phyloP scores from a whole-genome alignment of 2,329 filamentous ascomycete genomes.

The Achaetomium macrosporum region DNA sequence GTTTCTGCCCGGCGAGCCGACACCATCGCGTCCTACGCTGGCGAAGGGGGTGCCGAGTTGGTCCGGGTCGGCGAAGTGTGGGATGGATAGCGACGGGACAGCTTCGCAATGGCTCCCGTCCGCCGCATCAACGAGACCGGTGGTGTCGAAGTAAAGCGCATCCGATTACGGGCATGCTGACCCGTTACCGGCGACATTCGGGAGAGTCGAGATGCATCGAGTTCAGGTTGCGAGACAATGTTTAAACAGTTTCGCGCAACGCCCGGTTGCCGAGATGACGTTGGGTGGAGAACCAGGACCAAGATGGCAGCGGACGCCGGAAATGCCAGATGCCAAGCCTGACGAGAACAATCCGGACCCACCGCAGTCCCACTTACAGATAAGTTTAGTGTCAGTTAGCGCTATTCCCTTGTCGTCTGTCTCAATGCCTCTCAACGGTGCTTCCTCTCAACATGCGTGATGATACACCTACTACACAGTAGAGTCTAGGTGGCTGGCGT shows the following conservation, averaged over 20 bases:
- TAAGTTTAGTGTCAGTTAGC: too few species aligned
- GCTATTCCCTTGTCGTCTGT: too few species aligned
- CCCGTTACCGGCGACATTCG: slow-evolving; percentile 3
- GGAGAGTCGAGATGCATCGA: background rate
- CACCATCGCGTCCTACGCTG: slow-evolving; percentile 18
- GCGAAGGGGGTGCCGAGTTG: background rate
- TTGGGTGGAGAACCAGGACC: background rate
- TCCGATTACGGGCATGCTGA: background rate
- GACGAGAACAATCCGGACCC: background rate
- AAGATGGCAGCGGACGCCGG: background rate
- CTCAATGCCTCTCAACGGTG: too few species aligned
- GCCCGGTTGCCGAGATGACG: slow-evolving; percentile 11
- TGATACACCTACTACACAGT: too few species aligned
- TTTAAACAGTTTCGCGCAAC: too few species aligned
- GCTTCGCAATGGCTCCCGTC: background rate
- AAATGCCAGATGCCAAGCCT: background rate
- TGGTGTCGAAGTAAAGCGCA: slow-evolving; percentile 3
- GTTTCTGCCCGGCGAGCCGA: slow-evolving; percentile 22
- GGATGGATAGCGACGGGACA: background rate
- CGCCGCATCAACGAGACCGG: background rate
- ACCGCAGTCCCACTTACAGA: background rate
- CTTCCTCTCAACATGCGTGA: too few species aligned
- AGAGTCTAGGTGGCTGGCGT: too few species aligned
- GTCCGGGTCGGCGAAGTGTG: background rate
- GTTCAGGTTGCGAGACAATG: background rate